A percentile compares a stretch with the other conserved stretches of the same genome.
Evolutionary conservation across 768 basidiomycete genomes (phyloP).

Genomic region (Pisolithus sp.): DNA sequence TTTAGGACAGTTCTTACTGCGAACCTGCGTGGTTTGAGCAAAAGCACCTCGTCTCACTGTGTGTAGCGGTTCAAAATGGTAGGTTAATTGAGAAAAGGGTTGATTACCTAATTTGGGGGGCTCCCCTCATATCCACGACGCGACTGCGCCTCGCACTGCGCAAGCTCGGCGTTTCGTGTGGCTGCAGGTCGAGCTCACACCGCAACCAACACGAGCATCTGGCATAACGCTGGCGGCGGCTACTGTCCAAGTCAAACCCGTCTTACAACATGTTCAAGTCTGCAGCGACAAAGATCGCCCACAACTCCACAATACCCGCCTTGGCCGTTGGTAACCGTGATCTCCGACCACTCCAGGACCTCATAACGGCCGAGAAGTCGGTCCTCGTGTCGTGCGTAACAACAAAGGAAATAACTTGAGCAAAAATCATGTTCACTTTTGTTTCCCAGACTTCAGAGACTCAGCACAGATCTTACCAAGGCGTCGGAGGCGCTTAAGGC

Average conservation of each 20-base stretch:
- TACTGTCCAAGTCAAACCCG: not conserved
- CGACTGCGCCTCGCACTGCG: not conserved
- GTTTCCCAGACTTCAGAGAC: constrained; percentile 48
- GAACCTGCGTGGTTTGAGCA: not conserved
- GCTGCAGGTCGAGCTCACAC: not conserved
- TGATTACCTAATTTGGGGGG: not conserved
- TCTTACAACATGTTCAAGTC: constrained; percentile 59
- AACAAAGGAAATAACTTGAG: not conserved
- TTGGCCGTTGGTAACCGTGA: constrained; percentile 64
- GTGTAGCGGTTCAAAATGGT: too few species aligned
- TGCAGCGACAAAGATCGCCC: constrained; percentile 78
- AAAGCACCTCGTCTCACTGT: too few species aligned
- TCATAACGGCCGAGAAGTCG: constrained; percentile 84
- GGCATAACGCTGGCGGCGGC: not conserved
- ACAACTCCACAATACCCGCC: constrained; percentile 77
- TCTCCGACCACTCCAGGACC: constrained; percentile 73
- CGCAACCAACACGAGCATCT: constrained; percentile 4
- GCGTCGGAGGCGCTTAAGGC: constrained; percentile 64
- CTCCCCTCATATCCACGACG: not conserved
- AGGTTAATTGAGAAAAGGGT: too few species aligned
- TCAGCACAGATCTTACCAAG: constrained; percentile 59
- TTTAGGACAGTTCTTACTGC: not conserved
- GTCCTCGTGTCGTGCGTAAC: constrained; percentile 65
- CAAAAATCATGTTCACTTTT: not conserved
- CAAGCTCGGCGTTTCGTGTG: not conserved